These are phyloP conservation scores for Candida broadrunensis DNA, from an alignment of 805 yeast species.

Conservation along the genomic window DNA sequence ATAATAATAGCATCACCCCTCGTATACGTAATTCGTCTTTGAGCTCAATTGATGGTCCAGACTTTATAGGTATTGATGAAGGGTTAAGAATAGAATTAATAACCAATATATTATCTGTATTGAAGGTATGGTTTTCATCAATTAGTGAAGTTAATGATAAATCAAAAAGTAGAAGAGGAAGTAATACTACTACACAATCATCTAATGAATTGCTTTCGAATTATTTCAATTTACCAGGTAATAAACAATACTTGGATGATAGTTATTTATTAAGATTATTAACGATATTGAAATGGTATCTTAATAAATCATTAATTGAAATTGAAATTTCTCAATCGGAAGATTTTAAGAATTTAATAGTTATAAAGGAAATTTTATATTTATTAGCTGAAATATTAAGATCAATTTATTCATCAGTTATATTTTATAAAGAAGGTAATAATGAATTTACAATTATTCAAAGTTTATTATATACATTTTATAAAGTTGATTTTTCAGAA, in stretches of 20 bases:
- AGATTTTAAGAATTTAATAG: slow-evolving; percentile 10
- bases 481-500: slow-evolving; percentile 18
- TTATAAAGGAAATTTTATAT: slow-evolving; percentile 23
- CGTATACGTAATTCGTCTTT: not conserved
- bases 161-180: not conserved
- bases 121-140: slow-evolving; percentile 19
- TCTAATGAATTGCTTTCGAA: not conserved
- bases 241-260: not conserved
- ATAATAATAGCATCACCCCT: not conserved
- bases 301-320: slow-evolving; percentile 12
- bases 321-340: slow-evolving; percentile 6
- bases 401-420: slow-evolving; percentile 14
- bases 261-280: slow-evolving; percentile 10
- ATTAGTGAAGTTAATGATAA: slow-evolving; percentile 2
- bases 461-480: slow-evolving; percentile 20
- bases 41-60: not conserved
- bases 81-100: slow-evolving; percentile 19
- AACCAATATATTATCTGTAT: slow-evolving; percentile 17
- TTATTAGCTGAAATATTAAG: slow-evolving; percentile 23
- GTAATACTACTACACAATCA: not conserved
- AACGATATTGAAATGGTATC: slow-evolving; percentile 12
- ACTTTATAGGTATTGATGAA: slow-evolving; percentile 16
- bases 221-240: not conserved
- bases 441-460: slow-evolving; percentile 17
- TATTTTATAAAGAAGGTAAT: slow-evolving; percentile 9